Percentiles rank a stretch among this genome's conserved stretches.
Conservation (phyloP, 1,284 basidiomycete genomes). For the Phylloporus sp. region DNA sequence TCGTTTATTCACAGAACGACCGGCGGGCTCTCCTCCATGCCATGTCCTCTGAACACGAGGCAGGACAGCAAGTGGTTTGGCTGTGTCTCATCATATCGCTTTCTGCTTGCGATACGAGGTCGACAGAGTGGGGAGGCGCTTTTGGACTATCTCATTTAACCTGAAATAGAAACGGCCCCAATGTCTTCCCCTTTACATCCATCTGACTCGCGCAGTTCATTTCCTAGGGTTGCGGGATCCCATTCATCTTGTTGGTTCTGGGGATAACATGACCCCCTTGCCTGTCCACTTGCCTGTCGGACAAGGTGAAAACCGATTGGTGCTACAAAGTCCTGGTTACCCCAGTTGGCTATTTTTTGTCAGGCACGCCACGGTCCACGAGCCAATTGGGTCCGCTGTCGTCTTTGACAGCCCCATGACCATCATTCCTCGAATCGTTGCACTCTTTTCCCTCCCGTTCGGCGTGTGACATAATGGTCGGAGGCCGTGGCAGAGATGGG, state of each 20-base stretch:
- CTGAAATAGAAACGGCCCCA: neutral
- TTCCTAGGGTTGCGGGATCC: neutral
- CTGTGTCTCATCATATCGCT: neutral
- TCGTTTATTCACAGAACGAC: neutral
- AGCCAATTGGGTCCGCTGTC: neutral
- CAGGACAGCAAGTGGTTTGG: neutral
- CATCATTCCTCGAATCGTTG: too few relatives aligned
- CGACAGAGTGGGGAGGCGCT: too few relatives aligned
- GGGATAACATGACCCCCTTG: too few relatives aligned
- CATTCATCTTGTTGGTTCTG: neutral
- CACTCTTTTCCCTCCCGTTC: neutral
- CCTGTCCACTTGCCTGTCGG: too few relatives aligned
- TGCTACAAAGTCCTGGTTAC: too few relatives aligned
- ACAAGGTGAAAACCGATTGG: neutral
- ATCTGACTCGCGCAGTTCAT: neutral
- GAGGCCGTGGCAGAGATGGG: neutral
- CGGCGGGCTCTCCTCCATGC: neutral
- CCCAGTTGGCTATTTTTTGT: neutral
- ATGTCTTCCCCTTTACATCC: neutral
- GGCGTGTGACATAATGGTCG: neutral
- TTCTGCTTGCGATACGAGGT: neutral
- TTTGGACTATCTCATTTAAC: neutral
- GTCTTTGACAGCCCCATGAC: too few relatives aligned
- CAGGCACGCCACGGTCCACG: neutral
- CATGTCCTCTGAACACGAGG: neutral